A percentile compares a stretch with the other conserved stretches of the same genome.
Evolutionary conservation across 768 basidiomycete genomes (phyloP).

Genomic region (Trametes cubensis): DNA sequence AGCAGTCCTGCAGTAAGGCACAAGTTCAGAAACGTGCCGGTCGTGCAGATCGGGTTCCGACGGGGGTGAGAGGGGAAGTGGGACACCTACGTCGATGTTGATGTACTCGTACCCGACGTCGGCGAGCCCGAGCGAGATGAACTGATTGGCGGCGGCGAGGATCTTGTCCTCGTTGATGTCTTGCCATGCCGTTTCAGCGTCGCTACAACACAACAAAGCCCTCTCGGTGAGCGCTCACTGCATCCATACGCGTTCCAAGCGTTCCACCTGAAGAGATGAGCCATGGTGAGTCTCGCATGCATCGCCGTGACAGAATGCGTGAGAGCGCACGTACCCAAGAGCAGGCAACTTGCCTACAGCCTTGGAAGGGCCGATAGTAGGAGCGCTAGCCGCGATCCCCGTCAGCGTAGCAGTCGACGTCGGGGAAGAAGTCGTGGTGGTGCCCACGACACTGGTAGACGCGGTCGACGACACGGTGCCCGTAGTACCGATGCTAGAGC

Average conservation of each 20-base stretch:
- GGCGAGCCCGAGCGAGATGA: conserved; percentile 50
- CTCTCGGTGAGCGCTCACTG: conserved; percentile 28
- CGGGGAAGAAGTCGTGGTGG: neutral
- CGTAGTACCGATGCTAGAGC: neutral
- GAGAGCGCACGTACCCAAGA: conserved; percentile 40
- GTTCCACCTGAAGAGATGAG: conserved; percentile 45
- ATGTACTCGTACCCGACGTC: conserved; percentile 53
- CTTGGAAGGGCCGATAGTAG: conserved; percentile 45
- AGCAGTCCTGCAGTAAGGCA: conserved; percentile 52
- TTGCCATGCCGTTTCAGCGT: conserved; percentile 15
- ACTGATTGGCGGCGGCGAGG: conserved; percentile 48
- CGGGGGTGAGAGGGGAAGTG: neutral
- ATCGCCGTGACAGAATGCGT: neutral
- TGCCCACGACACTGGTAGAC: no score
- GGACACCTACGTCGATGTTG: conserved; percentile 50
- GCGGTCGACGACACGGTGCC: no score
- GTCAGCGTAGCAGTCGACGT: conserved; percentile 26
- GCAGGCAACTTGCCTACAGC: conserved; percentile 49
- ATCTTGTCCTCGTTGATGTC: conserved; percentile 50
- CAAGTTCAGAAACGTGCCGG: neutral
- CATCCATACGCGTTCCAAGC: conserved; percentile 55
- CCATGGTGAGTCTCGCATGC: no score
- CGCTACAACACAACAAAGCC: no score
- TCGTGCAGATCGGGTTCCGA: neutral
- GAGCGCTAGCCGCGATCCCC: conserved; percentile 39